phyloP scores from a whole-genome alignment of 805 yeast species.

The Candida ficus region DNA sequence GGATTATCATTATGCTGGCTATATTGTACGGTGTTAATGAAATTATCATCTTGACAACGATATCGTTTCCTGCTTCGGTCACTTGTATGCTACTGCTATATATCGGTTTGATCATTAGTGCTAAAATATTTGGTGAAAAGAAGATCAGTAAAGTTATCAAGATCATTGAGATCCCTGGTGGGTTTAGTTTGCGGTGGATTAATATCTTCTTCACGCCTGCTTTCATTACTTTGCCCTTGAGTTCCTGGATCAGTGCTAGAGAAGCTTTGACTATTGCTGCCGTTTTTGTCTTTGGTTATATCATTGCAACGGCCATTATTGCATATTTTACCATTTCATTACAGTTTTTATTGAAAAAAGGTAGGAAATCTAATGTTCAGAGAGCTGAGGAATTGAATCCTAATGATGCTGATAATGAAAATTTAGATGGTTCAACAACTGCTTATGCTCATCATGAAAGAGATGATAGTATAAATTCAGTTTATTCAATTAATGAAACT shows the following conservation, averaged over 20 bases:
- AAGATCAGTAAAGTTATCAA: constrained; percentile 23
- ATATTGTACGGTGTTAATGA: constrained; percentile 25
- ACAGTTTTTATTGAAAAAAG: constrained; percentile 25
- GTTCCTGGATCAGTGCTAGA: constrained; percentile 56
- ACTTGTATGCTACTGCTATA: constrained; percentile 62
- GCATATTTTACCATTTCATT: constrained; percentile 43
- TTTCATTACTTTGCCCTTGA: constrained; percentile 64
- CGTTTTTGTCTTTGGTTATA: constrained; percentile 62
- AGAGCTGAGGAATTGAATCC: constrained; percentile 27
- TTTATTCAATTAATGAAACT: neutral
- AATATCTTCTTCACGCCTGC: constrained; percentile 76
- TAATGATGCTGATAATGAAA: constrained; percentile 3
- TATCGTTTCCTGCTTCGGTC: constrained; percentile 66
- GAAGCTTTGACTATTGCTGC: constrained; percentile 74
- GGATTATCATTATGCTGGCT: constrained; percentile 16
- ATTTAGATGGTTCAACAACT: constrained; percentile 10
- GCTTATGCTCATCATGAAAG: constrained; percentile 3
- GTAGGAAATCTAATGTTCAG: constrained; percentile 19
- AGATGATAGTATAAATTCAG: neutral
- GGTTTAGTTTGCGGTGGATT: constrained; percentile 71
- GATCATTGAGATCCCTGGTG: constrained; percentile 54
- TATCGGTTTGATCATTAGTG: constrained; percentile 36
- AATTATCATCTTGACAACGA: constrained; percentile 22
- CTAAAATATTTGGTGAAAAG: constrained; percentile 32
- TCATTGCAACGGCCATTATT: constrained; percentile 44